phyloP scores from a whole-genome alignment of 1,284 basidiomycete species.

The Ganoderma lucidum region DNA sequence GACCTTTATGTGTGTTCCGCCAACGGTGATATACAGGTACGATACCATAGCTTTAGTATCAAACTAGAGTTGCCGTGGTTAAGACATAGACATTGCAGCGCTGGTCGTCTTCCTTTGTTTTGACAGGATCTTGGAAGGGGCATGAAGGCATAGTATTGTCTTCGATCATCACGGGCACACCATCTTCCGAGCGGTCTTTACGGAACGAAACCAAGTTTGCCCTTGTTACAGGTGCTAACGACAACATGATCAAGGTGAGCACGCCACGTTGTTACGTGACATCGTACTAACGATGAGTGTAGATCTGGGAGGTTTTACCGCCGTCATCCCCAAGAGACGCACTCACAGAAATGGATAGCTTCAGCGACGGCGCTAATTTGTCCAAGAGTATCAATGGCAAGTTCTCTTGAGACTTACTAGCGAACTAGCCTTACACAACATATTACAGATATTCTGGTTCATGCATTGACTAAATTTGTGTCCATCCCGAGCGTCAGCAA shows the following conservation, averaged over 20 bases:
- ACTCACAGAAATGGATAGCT: constrained; percentile 26
- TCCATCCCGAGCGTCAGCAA: constrained; percentile 89
- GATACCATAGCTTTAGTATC: constrained; percentile 9
- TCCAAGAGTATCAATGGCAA: constrained; percentile 35
- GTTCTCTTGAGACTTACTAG: not conserved
- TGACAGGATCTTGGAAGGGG: constrained; percentile 81
- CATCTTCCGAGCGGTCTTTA: constrained; percentile 18
- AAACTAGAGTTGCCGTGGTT: not conserved
- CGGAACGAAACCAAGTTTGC: constrained; percentile 44
- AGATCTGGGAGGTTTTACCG: constrained; percentile 65
- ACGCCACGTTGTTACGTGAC: not conserved
- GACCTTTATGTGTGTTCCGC: constrained; percentile 88
- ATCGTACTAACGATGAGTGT: not conserved
- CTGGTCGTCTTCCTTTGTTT: constrained; percentile 86
- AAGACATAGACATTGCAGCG: constrained; percentile 50
- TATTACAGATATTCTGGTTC: constrained; percentile 64
- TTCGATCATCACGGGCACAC: constrained; percentile 59
- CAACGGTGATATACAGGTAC: constrained; percentile 81
- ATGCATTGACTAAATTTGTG: constrained; percentile 87
- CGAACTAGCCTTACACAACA: not conserved
- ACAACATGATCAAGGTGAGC: constrained; percentile 80
- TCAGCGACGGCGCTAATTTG: constrained; percentile 21
- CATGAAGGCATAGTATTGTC: constrained; percentile 88
- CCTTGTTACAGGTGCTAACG: constrained; percentile 86
- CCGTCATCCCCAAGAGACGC: constrained; percentile 37